phyloP scores from a whole-genome alignment of 2,329 filamentous ascomycete species.

The Monosporascus sp. region DNA sequence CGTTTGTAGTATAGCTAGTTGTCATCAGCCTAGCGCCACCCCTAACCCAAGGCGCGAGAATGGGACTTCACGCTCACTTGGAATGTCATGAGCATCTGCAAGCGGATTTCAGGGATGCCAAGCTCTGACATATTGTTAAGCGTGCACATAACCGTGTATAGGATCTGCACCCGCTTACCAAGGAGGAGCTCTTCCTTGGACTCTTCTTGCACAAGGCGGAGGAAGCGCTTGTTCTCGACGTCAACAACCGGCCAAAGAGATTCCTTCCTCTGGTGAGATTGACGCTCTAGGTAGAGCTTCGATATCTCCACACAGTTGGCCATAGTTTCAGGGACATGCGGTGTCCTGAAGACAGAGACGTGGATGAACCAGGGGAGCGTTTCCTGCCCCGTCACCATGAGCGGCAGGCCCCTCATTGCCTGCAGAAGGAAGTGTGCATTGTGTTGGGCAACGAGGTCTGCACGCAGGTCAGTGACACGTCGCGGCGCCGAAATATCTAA shows the following conservation, averaged over 20 bases:
- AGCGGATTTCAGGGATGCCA: constrained; percentile 8
- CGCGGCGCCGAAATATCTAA: constrained; percentile 9
- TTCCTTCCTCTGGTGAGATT: neutral
- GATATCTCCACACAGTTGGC: constrained; percentile 12
- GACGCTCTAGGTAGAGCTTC: constrained; percentile 6
- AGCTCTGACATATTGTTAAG: constrained; percentile 6
- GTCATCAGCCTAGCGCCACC: neutral
- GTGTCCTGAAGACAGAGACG: constrained; percentile 10
- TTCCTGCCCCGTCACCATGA: constrained; percentile 14
- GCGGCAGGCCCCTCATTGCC: constrained; percentile 14
- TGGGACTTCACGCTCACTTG: constrained; percentile 1
- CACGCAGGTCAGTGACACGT: constrained; percentile 8
- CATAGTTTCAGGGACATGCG: constrained; percentile 10
- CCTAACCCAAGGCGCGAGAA: neutral
- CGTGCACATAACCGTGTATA: constrained; percentile 13
- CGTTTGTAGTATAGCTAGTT: constrained; percentile 9
- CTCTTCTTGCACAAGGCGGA: neutral
- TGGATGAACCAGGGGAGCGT: constrained; percentile 17
- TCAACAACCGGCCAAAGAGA: constrained; percentile 10
- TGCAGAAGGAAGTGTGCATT: constrained; percentile 16
- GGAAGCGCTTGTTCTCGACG: constrained; percentile 12
- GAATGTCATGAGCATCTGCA: constrained; percentile 11
- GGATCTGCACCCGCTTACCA: constrained; percentile 10
- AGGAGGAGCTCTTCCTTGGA: constrained; percentile 7
- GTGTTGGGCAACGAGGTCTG: constrained; percentile 14